Evolutionary conservation across 2,329 filamentous ascomycete genomes (phyloP).

Genomic region (Cadophora sp.): DNA sequence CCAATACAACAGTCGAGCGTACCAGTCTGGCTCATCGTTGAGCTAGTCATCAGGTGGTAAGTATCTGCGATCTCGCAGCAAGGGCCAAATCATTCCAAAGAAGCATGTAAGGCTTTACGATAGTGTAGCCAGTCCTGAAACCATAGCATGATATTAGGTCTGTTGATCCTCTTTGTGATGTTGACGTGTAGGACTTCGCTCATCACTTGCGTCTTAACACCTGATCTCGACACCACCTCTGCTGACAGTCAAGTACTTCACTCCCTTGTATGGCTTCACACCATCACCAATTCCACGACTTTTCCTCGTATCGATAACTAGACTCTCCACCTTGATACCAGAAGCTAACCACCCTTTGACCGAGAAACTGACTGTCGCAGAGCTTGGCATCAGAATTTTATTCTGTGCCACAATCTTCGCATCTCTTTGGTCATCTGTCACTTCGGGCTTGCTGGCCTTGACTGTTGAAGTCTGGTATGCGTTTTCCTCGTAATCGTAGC

Average conservation of each 20-base stretch:
- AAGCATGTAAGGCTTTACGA: not conserved
- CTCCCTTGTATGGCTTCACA: slow-evolving; percentile 95
- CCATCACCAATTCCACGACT: slow-evolving; percentile 86
- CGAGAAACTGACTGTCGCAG: slow-evolving; percentile 74
- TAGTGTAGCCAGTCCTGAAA: not conserved
- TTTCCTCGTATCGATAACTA: slow-evolving; percentile 75
- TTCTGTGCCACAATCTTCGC: slow-evolving; percentile 68
- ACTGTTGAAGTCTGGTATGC: slow-evolving; percentile 57
- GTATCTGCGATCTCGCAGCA: not conserved
- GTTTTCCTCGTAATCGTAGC: slow-evolving; percentile 57
- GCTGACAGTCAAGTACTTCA: slow-evolving; percentile 90
- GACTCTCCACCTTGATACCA: slow-evolving; percentile 71
- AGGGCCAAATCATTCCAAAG: not conserved
- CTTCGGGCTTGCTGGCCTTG: slow-evolving; percentile 45
- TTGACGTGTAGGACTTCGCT: not conserved
- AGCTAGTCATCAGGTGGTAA: not conserved
- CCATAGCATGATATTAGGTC: slow-evolving; percentile 2
- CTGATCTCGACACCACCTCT: slow-evolving; percentile 69
- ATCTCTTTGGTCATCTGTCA: slow-evolving; percentile 51
- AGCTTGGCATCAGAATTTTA: slow-evolving; percentile 80
- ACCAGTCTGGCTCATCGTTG: not conserved
- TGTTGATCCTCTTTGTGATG: not conserved
- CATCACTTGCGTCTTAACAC: slow-evolving; percentile 47
- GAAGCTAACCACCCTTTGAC: slow-evolving; percentile 74
- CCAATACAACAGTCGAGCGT: not conserved